Evolutionary conservation across 192 early-diverging fungal genomes (phyloP).

Genomic region (Coemansia sp.): DNA sequence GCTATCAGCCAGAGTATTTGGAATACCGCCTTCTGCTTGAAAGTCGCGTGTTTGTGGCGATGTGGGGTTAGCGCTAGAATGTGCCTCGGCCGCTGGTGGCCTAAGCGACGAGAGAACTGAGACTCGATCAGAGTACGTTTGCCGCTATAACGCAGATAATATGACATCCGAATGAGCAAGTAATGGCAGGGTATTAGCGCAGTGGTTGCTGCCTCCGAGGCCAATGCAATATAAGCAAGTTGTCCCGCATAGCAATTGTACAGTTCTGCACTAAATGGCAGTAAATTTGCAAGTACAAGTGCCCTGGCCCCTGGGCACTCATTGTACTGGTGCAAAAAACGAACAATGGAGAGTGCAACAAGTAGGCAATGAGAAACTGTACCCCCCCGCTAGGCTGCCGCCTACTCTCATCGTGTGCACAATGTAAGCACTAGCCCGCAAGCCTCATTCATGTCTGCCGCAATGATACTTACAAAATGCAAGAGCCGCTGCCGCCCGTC

Average conservation of each 20-base stretch:
- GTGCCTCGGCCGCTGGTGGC: conserved; percentile 15
- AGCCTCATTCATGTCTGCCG: neutral
- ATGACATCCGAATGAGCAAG: neutral
- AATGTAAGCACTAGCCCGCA: neutral
- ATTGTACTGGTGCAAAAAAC: conserved; percentile 7
- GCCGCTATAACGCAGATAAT: conserved; percentile 29
- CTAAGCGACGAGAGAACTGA: conserved; percentile 46
- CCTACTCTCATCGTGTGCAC: neutral
- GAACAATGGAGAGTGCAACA: conserved; percentile 2
- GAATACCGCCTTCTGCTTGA: neutral
- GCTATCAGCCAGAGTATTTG: neutral
- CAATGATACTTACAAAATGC: conserved; percentile 54
- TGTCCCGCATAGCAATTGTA: neutral
- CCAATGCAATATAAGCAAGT: neutral
- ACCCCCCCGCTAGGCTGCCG: neutral
- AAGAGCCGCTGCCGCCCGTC: conserved; percentile 53
- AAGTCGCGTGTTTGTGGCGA: neutral
- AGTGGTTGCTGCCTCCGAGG: neutral
- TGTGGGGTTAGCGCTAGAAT: neutral
- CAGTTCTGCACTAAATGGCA: neutral
- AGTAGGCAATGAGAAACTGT: neutral
- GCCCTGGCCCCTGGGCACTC: conserved; percentile 6
- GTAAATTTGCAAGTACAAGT: neutral
- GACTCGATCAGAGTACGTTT: conserved; percentile 58
- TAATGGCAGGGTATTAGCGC: neutral